Evolutionary conservation across 2,329 filamentous ascomycete genomes (phyloP).

Genomic region (Colletotrichum sublineola): DNA sequence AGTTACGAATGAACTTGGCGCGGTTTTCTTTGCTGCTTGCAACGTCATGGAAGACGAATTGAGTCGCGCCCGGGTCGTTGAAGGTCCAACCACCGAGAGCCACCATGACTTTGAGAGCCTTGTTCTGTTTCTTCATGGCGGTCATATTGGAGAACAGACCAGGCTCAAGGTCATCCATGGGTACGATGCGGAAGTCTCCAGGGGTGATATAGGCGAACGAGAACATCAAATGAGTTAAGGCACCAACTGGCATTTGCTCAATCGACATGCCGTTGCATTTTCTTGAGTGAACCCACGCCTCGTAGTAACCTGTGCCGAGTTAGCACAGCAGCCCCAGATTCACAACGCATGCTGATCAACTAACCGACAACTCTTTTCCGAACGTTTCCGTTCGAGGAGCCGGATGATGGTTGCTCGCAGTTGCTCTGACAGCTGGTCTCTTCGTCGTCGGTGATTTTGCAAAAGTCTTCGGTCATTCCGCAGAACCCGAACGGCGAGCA

Average conservation of each 20-base stretch:
- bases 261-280: not conserved
- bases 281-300: not conserved
- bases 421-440: constrained; percentile 46
- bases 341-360: no score
- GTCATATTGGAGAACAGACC: constrained; percentile 47
- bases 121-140: constrained; percentile 47
- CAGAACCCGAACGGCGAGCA: constrained; percentile 53
- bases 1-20: constrained; percentile 21
- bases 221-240: constrained; percentile 48
- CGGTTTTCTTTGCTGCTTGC: constrained; percentile 33
- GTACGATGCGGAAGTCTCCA: constrained; percentile 45
- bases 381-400: no score
- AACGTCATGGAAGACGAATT: constrained; percentile 48
- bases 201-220: constrained; percentile 54
- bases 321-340: no score
- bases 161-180: constrained; percentile 46
- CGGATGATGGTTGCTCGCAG: not conserved
- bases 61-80: constrained; percentile 48
- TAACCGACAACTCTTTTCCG: no score
- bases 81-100: constrained; percentile 59
- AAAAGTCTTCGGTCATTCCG: constrained; percentile 43
- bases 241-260: constrained; percentile 43
- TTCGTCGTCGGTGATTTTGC: constrained; percentile 15
- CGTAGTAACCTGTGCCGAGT: not conserved
- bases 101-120: constrained; percentile 50